Base-by-base conservation (phyloP, 257 asterid genomes). In the Lantana camara region DNA sequence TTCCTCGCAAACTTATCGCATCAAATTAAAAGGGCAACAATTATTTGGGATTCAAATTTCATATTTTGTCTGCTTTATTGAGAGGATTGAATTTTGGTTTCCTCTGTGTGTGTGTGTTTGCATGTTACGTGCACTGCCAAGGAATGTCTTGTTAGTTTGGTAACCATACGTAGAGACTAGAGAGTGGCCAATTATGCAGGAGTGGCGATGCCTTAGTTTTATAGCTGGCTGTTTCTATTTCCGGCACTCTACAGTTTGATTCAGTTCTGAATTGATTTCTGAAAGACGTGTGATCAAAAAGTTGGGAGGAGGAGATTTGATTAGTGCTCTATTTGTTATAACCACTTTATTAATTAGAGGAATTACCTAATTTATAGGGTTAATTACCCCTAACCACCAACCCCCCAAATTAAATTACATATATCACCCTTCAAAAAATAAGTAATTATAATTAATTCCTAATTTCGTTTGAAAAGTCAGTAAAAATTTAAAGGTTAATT, bases 1-100 rank as follows among this genome's bases (percentile, higher is more conserved):
- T 60, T 68, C 21, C 52, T 68, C 38, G 60, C 74, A 60, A 69
- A 69, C 66, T 59, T 22, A 21, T 67, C 58, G 11, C 52, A 10
- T 17, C 44, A 46, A 32, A 10, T 17, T 29, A 46, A 32, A 17
- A 12, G 46, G 29, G 23, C 58, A 47, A 57, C 53, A 20, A 4
- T 66, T 54, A 55, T 64, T 38, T 53, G 55, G 4, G 2, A 16
- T 54, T 19, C 23, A 1, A 1, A 2, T 14, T 35, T 67, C 41
- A 64, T 44, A 64, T 47, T 32, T 52, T 30, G 19, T 46, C 58
- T 3, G 34, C 9, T 55, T 35, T 5, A 15, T 52, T 21, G 51
- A 7, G 3, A 9, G 30, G 11, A 10, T 58, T 58, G 22, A 37
- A 55, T 15, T 55, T 32, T 17, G n/a, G 2, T 15, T 24, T 24